phyloP scores from a whole-genome alignment of 1,284 basidiomycete genomes.

The Austroboletus niveus region DNA sequence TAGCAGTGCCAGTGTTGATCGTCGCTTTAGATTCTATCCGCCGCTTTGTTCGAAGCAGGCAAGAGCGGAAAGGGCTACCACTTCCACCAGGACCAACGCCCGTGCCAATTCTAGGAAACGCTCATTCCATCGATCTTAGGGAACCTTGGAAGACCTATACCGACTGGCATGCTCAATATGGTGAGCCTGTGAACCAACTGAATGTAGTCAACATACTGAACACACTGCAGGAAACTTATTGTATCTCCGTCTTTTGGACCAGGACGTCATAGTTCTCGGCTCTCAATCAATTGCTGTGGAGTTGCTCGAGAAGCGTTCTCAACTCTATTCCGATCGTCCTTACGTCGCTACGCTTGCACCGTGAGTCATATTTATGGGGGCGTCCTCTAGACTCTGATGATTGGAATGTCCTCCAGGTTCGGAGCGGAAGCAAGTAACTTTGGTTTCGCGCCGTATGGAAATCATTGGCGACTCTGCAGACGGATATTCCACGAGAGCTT shows the following conservation, averaged over 20 bases:
- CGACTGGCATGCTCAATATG: constrained; percentile 11
- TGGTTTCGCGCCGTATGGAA: constrained; percentile 5
- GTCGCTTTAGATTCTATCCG: neutral
- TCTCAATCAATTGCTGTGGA: constrained; percentile 4
- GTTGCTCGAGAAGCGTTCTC: constrained; percentile 15
- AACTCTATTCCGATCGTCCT: constrained; percentile 13
- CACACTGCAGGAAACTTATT: constrained; percentile 8
- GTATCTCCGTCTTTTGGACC: constrained; percentile 11
- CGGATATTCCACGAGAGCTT: constrained; percentile 13
- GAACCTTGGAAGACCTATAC: constrained; percentile 18
- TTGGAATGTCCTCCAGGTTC: constrained; percentile 1
- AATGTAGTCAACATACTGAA: neutral
- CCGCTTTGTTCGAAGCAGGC: neutral
- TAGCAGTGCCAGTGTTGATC: neutral
- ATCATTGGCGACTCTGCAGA: constrained; percentile 11
- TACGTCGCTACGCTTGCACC: constrained; percentile 6
- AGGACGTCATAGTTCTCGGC: constrained; percentile 12
- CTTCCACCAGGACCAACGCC: constrained; percentile 7
- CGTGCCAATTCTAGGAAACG: constrained; percentile 12
- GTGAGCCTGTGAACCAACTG: neutral
- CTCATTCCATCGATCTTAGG: neutral
- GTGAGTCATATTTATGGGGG: constrained; percentile 3
- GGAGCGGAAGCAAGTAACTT: constrained; percentile 1
- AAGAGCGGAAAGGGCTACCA: constrained; percentile 1
- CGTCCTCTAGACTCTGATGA: no score